Conservation (phyloP, 306 rosid genomes). For the Dalbergia cultrata region DNA sequence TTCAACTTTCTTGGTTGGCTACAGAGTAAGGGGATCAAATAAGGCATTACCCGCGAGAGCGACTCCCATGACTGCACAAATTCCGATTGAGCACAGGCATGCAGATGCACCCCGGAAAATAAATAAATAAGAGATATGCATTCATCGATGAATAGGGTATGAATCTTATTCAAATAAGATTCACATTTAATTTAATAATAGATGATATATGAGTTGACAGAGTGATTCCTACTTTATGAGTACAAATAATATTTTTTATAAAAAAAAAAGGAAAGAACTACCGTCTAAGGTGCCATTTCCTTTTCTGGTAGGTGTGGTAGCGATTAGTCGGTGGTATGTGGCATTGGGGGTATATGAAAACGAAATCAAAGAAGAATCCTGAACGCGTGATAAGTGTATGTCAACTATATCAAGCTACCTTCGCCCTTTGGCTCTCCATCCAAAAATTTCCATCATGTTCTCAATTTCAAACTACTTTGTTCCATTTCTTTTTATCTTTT, state of each 20-base stretch:
- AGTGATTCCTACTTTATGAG: too few relatives aligned
- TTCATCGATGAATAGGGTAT: too few relatives aligned
- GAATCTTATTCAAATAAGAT: too few relatives aligned
- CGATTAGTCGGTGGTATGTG: slow-evolving; percentile 2
- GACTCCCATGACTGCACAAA: background rate
- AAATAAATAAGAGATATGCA: background rate
- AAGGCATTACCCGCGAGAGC: slow-evolving; percentile 11
- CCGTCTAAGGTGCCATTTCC: background rate
- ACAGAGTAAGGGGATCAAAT: slow-evolving; percentile 1
- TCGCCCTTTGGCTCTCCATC: too few relatives aligned
- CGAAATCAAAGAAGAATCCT: background rate
- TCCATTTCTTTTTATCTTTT: too few relatives aligned
- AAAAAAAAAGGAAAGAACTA: background rate
- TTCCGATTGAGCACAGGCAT: background rate
- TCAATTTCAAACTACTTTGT: too few relatives aligned
- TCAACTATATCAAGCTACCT: too few relatives aligned
- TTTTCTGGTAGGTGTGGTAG: slow-evolving; percentile 3
- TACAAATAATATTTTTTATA: too few relatives aligned
- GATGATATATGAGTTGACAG: too few relatives aligned
- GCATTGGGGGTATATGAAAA: too few relatives aligned
- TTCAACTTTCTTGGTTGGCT: background rate
- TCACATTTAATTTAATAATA: too few relatives aligned
- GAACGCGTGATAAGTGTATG: background rate
- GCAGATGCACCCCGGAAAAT: background rate
- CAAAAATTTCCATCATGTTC: too few relatives aligned